Evolutionary conservation across 2,329 filamentous ascomycete genomes (phyloP).

Genomic region (Tolypocladium album): DNA sequence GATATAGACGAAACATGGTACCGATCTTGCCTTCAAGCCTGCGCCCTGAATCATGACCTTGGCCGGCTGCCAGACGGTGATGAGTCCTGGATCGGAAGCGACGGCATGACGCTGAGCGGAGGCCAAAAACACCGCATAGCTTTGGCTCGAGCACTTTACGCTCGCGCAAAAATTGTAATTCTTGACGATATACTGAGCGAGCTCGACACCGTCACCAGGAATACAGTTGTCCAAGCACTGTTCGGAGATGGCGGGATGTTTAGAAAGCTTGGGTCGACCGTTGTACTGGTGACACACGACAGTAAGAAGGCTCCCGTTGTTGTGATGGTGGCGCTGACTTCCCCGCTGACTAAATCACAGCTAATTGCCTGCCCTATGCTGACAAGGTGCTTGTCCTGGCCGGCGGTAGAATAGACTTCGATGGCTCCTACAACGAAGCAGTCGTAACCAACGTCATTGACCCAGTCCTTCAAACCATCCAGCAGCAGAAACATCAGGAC

Average conservation of each 20-base stretch:
- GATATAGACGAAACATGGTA: not conserved
- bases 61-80: constrained; percentile 8
- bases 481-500: not conserved
- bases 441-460: not conserved
- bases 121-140: constrained; percentile 17
- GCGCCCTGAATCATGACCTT: not conserved
- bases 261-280: not conserved
- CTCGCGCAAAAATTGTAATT: not conserved
- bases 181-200: constrained; percentile 3
- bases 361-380: not conserved
- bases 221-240: not conserved
- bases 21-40: not conserved
- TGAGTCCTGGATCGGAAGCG: constrained; percentile 17
- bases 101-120: constrained; percentile 19
- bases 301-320: not conserved
- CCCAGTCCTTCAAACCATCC: not conserved
- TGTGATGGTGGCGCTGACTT: not conserved
- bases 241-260: not conserved
- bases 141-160: constrained; percentile 1
- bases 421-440: not conserved
- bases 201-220: not conserved
- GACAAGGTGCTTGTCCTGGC: not conserved
- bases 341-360: not conserved
- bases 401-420: not conserved
- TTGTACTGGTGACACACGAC: not conserved